Percentiles rank a stretch among this genome's conserved stretches.
Evolutionary conservation across 345 rosid genomes (phyloP).

Genomic region (Hibiscus syriacus): DNA sequence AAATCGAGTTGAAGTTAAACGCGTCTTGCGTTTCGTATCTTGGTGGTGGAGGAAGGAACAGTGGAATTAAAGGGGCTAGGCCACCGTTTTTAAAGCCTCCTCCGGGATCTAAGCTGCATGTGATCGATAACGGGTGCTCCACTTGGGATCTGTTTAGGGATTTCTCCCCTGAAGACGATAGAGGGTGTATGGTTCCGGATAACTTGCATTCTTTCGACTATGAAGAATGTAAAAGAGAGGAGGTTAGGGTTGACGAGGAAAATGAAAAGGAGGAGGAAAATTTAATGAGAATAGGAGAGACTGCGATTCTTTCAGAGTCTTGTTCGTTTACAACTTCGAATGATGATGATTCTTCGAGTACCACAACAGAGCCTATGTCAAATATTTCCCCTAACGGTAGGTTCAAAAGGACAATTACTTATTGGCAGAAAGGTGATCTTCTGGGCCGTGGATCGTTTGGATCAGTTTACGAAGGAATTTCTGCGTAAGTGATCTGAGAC

Average conservation of each 20-base stretch:
- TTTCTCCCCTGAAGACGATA: slow-evolving; percentile 38
- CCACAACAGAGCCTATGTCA: slow-evolving; percentile 44
- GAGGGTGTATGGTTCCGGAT: slow-evolving; percentile 7
- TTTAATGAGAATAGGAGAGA: slow-evolving; percentile 23
- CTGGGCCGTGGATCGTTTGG: slow-evolving; percentile 93
- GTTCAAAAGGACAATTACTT: slow-evolving; percentile 32
- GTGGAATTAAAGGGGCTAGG: slow-evolving; percentile 60
- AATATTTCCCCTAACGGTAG: slow-evolving; percentile 59
- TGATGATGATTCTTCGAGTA: slow-evolving; percentile 71
- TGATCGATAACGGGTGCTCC: slow-evolving; percentile 34
- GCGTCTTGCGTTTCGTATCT: slow-evolving; percentile 6
- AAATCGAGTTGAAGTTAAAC: slow-evolving; percentile 8
- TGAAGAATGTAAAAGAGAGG: slow-evolving; percentile 19
- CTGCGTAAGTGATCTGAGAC: slow-evolving; percentile 48
- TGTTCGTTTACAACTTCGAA: slow-evolving; percentile 52
- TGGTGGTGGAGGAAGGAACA: slow-evolving; percentile 12
- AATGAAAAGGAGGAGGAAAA: slow-evolving; percentile 16
- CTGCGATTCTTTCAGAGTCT: slow-evolving; percentile 32
- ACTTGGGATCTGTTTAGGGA: no score
- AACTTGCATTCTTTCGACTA: slow-evolving; percentile 23
- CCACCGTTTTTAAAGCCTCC: slow-evolving; percentile 67
- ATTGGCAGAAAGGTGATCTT: slow-evolving; percentile 75
- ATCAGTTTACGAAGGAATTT: slow-evolving; percentile 74
- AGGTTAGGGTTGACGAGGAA: slow-evolving; percentile 7
- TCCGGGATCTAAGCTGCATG: slow-evolving; percentile 39